Base-by-base conservation (phyloP, 768 basidiomycete genomes). In the Rhodotorula taiwanensis region DNA sequence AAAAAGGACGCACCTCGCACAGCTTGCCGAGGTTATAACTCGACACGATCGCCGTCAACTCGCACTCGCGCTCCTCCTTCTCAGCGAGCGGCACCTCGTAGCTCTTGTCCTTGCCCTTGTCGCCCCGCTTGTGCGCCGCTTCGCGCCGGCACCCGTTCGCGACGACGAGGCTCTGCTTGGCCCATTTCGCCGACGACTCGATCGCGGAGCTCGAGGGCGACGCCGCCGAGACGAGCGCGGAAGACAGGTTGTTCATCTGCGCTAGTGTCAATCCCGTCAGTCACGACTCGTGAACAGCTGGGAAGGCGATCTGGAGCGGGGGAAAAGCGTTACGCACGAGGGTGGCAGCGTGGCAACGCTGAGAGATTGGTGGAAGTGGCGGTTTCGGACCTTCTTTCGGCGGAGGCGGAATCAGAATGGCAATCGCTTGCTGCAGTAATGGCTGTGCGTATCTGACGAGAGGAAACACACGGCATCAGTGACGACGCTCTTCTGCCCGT, bases 191-290 rank as follows among this genome's bases (percentile, higher is more conserved):
- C 5, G 68, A 56, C 6, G 57, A 41, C 21, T 70, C 59, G 52
- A 66, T 60, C 16, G 39, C 18, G 3, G 20, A 15, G 9, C 45
- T 10, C 5, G 52, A 43, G 36, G 67, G 62, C 5, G 60, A 58
- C 23, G 64, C 45, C 9, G 58, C 57, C 9, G 64, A 31, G 36
- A 70, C 64, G 50, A 66, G 55, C 5, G 64, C 43, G 20, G 68
- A 70, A 6, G 68, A 65, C 27, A 70, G 56, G 64, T 70, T 70
- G 58, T 70, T 70, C 68, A 70, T 70, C 67, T 64, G 64, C 14
- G 15, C 23, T 5, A 43, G 36, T 39, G 36, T n/a, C n/a, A n/a
- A 36, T 4, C n/a, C 5, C 30, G 55, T 39, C 36, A 39, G 36
- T 39, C 36, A 9, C 9, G 10, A 39, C 10, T 16, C 9, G 36